Percentiles rank a stretch among this genome's conserved stretches.
Conservation (phyloP, 2,329 filamentous ascomycete genomes). For the Aspergillaceae sp. region DNA sequence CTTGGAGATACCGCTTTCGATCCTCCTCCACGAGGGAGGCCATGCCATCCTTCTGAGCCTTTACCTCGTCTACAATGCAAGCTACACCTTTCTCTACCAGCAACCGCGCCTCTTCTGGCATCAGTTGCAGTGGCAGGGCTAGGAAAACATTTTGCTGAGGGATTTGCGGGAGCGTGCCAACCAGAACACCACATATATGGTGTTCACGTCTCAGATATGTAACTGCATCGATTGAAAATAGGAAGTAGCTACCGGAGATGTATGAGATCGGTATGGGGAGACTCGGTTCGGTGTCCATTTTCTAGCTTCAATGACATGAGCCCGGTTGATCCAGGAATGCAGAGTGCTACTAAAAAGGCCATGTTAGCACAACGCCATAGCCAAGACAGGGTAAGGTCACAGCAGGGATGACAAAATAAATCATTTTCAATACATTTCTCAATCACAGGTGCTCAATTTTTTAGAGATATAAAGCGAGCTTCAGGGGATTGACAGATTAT, state of each 20-base stretch:
- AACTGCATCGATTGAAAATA: slow-evolving; percentile 79
- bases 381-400: slow-evolving; percentile 1
- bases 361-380: slow-evolving; percentile 16
- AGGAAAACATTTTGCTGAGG: slow-evolving; percentile 93
- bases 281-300: slow-evolving; percentile 29
- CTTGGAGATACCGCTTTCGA: slow-evolving; percentile 53
- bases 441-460: slow-evolving; percentile 31
- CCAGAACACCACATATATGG: slow-evolving; percentile 76
- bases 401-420: slow-evolving; percentile 9
- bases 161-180: slow-evolving; percentile 81
- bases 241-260: slow-evolving; percentile 70
- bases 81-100: slow-evolving; percentile 69
- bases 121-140: slow-evolving; percentile 77
- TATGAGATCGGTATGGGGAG: slow-evolving; percentile 70
- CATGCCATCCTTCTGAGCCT: slow-evolving; percentile 60
- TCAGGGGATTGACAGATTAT: slow-evolving; percentile 83
- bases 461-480: slow-evolving; percentile 35
- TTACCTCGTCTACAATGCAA: slow-evolving; percentile 70
- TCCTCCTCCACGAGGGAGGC: slow-evolving; percentile 49
- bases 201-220: slow-evolving; percentile 69
- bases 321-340: slow-evolving; percentile 5
- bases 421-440: slow-evolving; percentile 38
- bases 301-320: slow-evolving; percentile 4
- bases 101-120: slow-evolving; percentile 78
- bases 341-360: slow-evolving; percentile 8